These are phyloP conservation scores for Agaricales sp. DNA, from an alignment of 1,284 basidiomycete species.

Conservation along the genomic window DNA sequence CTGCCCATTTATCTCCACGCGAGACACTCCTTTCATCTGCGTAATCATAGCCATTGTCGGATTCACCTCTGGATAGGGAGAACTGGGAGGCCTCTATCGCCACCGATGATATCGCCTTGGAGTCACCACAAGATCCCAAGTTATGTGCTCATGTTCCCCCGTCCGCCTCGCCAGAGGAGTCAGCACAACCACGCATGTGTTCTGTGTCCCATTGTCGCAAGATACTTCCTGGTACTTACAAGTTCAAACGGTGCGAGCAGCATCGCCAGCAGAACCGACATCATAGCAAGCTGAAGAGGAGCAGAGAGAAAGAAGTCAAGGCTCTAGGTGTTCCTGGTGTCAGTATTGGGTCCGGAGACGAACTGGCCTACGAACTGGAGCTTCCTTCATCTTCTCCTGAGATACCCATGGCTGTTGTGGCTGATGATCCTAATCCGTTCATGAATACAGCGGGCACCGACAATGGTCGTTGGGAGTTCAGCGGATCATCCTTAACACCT, in stretches of 20 bases:
- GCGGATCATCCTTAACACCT: not conserved
- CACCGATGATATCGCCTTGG: constrained; percentile 19
- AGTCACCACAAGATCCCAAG: constrained; percentile 7
- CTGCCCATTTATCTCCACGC: constrained; percentile 2
- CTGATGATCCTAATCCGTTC: not conserved
- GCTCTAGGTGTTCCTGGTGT: constrained; percentile 18
- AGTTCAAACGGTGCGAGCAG: constrained; percentile 42
- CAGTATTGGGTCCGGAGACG: too few species aligned
- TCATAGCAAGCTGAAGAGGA: constrained; percentile 41
- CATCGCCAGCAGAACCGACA: constrained; percentile 43
- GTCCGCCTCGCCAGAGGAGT: not conserved
- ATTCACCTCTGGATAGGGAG: constrained; percentile 23
- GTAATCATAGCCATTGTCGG: constrained; percentile 18
- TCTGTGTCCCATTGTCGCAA: constrained; percentile 47
- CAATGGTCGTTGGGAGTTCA: not conserved
- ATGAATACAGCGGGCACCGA: not conserved
- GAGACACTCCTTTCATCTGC: constrained; percentile 3
- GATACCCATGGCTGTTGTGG: not conserved
- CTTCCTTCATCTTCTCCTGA: constrained; percentile 1
- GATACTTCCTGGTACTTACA: constrained; percentile 34
- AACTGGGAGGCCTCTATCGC: constrained; percentile 26
- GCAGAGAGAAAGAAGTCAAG: constrained; percentile 34
- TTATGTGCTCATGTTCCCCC: constrained; percentile 1
- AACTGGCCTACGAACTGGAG: constrained; percentile 1
- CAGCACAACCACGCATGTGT: constrained; percentile 25